These are phyloP conservation scores for Dactylellina haptotyla DNA, from an alignment of 2,329 filamentous ascomycete species.

Conservation along the genomic window DNA sequence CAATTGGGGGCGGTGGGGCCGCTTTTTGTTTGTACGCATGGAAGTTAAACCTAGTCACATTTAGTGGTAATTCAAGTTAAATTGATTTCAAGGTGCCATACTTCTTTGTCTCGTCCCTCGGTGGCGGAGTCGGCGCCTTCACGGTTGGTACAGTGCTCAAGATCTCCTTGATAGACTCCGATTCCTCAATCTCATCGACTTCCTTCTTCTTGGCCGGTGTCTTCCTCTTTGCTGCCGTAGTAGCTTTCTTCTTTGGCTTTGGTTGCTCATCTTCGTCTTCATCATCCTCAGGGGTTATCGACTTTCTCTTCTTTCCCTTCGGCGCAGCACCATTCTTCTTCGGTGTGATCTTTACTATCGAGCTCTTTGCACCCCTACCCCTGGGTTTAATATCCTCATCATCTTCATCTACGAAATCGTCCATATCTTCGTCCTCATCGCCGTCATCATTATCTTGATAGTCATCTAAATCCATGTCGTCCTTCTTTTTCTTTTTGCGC, in stretches of 20 bases:
- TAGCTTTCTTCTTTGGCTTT: constrained; percentile 59
- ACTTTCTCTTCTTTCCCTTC: constrained; percentile 56
- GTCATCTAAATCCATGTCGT: constrained; percentile 60
- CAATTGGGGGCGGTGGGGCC: constrained; percentile 72
- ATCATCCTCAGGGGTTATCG: constrained; percentile 60
- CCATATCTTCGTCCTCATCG: constrained; percentile 63
- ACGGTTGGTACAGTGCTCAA: constrained; percentile 87
- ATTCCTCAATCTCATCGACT: constrained; percentile 72
- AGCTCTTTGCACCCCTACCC: constrained; percentile 21
- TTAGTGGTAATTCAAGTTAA: not conserved
- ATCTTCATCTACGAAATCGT: constrained; percentile 57
- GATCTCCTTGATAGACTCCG: constrained; percentile 78
- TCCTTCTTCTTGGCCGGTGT: constrained; percentile 72
- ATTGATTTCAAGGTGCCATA: not conserved
- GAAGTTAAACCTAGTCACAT: constrained; percentile 73
- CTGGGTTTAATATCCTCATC: constrained; percentile 52
- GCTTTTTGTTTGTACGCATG: constrained; percentile 68
- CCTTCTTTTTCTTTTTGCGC: constrained; percentile 71
- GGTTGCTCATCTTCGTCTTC: constrained; percentile 58
- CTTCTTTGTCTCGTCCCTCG: constrained; percentile 73
- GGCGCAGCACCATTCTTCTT: constrained; percentile 29
- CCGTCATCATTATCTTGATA: constrained; percentile 62
- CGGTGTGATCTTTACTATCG: constrained; percentile 31
- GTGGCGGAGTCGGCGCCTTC: constrained; percentile 82
- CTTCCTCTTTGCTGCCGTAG: constrained; percentile 64